A percentile compares a stretch with the other conserved stretches of the same genome.
These are phyloP conservation scores for Trichoderma hamatum DNA, from an alignment of 2,329 filamentous ascomycete species.

Conservation along the genomic window DNA sequence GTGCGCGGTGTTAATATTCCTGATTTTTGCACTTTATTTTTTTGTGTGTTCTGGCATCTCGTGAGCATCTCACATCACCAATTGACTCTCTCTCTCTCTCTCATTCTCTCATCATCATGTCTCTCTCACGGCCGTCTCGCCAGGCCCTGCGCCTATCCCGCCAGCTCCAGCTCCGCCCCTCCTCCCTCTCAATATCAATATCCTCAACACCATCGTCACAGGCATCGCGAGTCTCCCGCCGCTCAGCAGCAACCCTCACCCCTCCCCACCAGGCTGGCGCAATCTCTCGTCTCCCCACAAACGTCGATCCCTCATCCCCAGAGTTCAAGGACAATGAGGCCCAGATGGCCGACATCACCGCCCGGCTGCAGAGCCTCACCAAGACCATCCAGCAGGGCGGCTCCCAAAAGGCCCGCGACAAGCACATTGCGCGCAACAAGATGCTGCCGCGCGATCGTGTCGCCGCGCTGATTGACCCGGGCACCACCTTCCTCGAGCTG, in stretches of 20 bases:
- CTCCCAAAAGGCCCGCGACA: conserved; percentile 77
- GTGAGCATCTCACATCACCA: background rate
- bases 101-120: conserved; percentile 50
- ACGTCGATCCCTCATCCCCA: conserved; percentile 74
- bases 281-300: conserved; percentile 76
- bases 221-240: conserved; percentile 29
- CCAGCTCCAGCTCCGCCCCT: conserved; percentile 39
- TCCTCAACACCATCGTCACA: background rate
- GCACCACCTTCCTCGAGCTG: conserved; percentile 90
- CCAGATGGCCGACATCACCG: conserved; percentile 75
- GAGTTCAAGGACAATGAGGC: conserved; percentile 80
- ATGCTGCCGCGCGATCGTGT: conserved; percentile 93
- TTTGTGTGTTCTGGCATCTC: background rate
- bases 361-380: conserved; percentile 70
- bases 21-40: background rate
- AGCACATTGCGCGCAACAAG: conserved; percentile 85
- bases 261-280: conserved; percentile 79
- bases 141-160: conserved; percentile 48
- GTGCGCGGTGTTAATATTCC: background rate
- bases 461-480: conserved; percentile 83
- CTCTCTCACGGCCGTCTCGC: conserved; percentile 50
- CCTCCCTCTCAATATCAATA: conserved; percentile 29
- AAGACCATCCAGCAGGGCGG: conserved; percentile 74
- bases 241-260: conserved; percentile 72
- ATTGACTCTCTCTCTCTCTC: background rate